Evolutionary conservation across 768 basidiomycete genomes (phyloP), one percentile per base, ranked within the genome.

Genomic region (Plicaturopsis crispa): DNA sequence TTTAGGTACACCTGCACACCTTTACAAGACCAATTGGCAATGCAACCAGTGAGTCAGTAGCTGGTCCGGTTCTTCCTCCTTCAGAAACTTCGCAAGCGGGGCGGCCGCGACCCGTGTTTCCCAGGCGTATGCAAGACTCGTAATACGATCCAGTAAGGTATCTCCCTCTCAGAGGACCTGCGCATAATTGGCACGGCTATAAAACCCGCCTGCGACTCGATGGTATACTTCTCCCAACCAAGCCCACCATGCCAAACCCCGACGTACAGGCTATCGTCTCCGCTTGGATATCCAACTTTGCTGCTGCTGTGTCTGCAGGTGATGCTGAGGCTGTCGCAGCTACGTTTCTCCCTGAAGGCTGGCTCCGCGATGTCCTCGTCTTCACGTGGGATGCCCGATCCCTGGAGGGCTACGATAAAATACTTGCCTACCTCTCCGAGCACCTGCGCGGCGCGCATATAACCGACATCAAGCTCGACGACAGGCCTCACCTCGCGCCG

Each of bases 231-330:
- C 26, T 28, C 26, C 10, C 8, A 28, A 28, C 26, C 14, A 28
- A 8, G 8, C 26, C 8, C 26, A 28, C 8, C 14, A 28, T 28
- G 10, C 26, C 33, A 26, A 11, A 31, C 12, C 1, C 13, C 14
- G 5, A n/a, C n/a, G n/a, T n/a, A n/a, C n/a, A 16, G 4, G 7
- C 23, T 7, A 26, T 55, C 18, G 55, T 52, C 3, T 23, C 40
- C 4, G 37, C 43, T 6, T 66, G 64, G 64, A 49, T 66, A 6
- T 24, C 41, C 2, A 18, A 35, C 14, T 60, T 60, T 38, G 43
- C 50, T 18, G 22, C 21, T 4, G 47, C 45, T 6, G 22, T 61
- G 8, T 19, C 38, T n/a, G 24, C 48, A 18, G 46, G 39, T 1
- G 35, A 43, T 23, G 42, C 11, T 12, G 38, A 43, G 6, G 38